Base-by-base conservation (phyloP, 768 basidiomycete species). In the Pulveroboletus sp. region DNA sequence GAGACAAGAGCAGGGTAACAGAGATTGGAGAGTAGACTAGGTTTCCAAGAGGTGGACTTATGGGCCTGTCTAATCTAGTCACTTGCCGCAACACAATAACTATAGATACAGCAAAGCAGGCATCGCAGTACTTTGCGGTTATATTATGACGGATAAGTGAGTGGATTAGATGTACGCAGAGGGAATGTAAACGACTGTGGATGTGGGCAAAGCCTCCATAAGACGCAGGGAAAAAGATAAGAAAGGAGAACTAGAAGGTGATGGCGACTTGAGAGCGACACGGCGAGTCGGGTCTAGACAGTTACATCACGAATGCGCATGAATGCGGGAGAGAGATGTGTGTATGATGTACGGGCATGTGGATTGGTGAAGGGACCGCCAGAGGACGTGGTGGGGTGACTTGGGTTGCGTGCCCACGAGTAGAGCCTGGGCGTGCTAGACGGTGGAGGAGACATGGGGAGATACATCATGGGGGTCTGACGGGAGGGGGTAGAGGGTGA, bases 351-450 rank as follows among this genome's bases (percentile, higher is more conserved):
- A 58, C 83, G 79, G 8, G 81, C 82, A 45, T 64, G 70, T 39
- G 77, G 75, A 59, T 83, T 85, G 44, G 78, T 76, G 46, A 85
- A 73, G 7, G 80, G 82, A 11, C 70, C 57, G n/a, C 73, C 70
- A 21, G 65, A 52, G 47, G 59, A 53, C 59, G 66, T 49, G 64
- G 66, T 9, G 69, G 79, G 39, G 70, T 73, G 26, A 52, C 45
- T 36, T 64, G 69, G 50, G 61, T 61, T 46, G 62, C 58, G 47
- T n/a, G 68, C 54, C 83, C 83, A 84, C 1, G 75, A 69, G 61
- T 83, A 82, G 28, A 82, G 68, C 36, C 78, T 73, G 8, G 82
- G 82, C 1, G 82, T 78, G 44, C 76, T 75, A 6, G 77, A 66
- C 0, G 79, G 79, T 6, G 80, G 71, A 5, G 82, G 78, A 3